phyloP scores from a whole-genome alignment of 495 filamentous ascomycete species.

The Neurospora sp. region DNA sequence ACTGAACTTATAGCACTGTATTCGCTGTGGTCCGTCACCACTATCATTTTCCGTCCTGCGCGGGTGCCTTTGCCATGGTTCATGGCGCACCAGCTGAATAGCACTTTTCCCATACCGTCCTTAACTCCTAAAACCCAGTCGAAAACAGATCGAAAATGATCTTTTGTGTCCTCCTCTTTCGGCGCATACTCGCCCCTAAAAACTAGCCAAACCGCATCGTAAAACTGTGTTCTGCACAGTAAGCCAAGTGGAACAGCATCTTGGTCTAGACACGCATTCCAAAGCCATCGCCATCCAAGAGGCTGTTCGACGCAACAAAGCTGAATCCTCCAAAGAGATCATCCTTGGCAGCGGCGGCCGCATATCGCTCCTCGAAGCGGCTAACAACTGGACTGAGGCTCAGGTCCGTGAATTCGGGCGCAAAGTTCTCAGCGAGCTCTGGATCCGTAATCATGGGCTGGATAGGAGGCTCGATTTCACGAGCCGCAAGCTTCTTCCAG shows the following conservation, averaged over 20 bases:
- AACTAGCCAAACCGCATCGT: neutral
- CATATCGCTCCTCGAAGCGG: constrained; percentile 26
- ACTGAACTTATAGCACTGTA: neutral
- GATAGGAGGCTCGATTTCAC: constrained; percentile 79
- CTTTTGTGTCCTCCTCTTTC: neutral
- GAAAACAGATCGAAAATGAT: neutral
- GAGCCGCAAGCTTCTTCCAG: constrained; percentile 69
- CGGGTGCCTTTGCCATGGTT: neutral
- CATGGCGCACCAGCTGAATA: neutral
- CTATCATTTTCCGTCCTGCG: neutral
- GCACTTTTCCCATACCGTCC: neutral
- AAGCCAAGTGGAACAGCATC: neutral
- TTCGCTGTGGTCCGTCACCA: neutral
- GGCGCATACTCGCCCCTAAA: neutral
- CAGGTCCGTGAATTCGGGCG: constrained; percentile 73
- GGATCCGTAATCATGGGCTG: constrained; percentile 88
- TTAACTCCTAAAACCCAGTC: neutral
- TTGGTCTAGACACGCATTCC: constrained; percentile 4
- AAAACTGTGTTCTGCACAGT: neutral
- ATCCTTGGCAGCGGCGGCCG: constrained; percentile 29
- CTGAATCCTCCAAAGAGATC: constrained; percentile 93
- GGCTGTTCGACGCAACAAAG: constrained; percentile 80
- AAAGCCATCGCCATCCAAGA: constrained; percentile 54
- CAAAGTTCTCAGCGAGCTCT: constrained; percentile 91
- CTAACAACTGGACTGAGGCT: constrained; percentile 62